Evolutionary conservation across 2,329 filamentous ascomycete genomes (phyloP).

Genomic region (Sporothrix sp.): DNA sequence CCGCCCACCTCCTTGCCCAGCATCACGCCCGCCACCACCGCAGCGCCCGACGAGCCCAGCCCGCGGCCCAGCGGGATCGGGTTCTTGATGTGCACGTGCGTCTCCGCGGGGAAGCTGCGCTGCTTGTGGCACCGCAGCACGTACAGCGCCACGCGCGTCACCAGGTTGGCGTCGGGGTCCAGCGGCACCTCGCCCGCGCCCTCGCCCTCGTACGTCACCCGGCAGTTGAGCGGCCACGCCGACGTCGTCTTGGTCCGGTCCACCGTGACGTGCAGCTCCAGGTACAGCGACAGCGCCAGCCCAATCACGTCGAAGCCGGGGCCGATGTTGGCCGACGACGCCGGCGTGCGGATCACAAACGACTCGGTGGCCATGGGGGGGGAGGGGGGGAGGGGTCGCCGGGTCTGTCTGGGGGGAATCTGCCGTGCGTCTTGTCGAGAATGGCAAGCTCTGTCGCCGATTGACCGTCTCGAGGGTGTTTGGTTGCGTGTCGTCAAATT

Average conservation of each 20-base stretch:
- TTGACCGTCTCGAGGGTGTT: neutral
- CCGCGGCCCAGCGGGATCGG: conserved; percentile 88
- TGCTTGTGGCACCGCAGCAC: conserved; percentile 87
- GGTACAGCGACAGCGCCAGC: conserved; percentile 84
- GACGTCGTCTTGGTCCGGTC: conserved; percentile 47
- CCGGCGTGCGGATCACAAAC: conserved; percentile 70
- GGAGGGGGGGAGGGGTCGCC: neutral
- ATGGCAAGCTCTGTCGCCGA: neutral
- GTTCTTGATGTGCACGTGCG: conserved; percentile 90
- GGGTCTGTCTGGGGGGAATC: too few species aligned
- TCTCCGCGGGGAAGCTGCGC: conserved; percentile 72
- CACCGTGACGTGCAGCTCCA: conserved; percentile 77
- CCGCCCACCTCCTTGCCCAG: conserved; percentile 82
- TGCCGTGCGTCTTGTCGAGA: too few species aligned
- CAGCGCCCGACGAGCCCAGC: conserved; percentile 88
- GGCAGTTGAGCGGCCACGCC: conserved; percentile 67
- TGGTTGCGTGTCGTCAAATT: neutral
- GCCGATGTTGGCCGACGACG: conserved; percentile 94
- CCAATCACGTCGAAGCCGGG: conserved; percentile 97
- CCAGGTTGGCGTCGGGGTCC: conserved; percentile 77
- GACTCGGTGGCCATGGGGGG: conserved; percentile 33
- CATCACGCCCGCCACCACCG: conserved; percentile 90
- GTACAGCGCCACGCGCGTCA: conserved; percentile 89
- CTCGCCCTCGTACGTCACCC: conserved; percentile 80
- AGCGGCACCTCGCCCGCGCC: conserved; percentile 66